A percentile compares a stretch with the other conserved stretches of the same genome.
These are phyloP conservation scores for Boechera divaricarpa DNA, from an alignment of 345 rosid genomes.

Conservation along the genomic window DNA sequence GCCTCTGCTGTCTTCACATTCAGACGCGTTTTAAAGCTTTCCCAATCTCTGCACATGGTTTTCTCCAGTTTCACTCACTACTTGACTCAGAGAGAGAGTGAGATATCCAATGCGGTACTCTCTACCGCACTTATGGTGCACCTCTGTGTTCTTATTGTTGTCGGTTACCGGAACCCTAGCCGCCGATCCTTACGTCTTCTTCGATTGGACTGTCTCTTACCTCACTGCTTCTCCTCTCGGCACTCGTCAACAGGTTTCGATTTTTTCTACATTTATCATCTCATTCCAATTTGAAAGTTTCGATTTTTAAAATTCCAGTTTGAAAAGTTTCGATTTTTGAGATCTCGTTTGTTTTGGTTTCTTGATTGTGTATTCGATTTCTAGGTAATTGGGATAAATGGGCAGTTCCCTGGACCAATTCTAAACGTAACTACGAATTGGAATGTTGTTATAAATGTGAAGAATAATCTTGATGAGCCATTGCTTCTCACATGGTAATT, in stretches of 20 bases:
- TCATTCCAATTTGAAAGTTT: neutral
- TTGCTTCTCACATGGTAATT: slow-evolving; percentile 77
- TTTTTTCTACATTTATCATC: neutral
- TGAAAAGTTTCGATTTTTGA: neutral
- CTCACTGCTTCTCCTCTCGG: slow-evolving; percentile 71
- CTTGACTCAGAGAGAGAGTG: slow-evolving; percentile 3
- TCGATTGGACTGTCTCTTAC: slow-evolving; percentile 92
- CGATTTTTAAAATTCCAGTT: neutral
- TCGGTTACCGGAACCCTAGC: slow-evolving; percentile 50
- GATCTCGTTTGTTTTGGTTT: slow-evolving; percentile 23
- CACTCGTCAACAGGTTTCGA: slow-evolving; percentile 65
- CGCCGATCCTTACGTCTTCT: slow-evolving; percentile 78
- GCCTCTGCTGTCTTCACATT: slow-evolving; percentile 4
- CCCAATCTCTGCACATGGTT: slow-evolving; percentile 33
- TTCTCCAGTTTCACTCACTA: slow-evolving; percentile 14
- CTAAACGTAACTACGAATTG: slow-evolving; percentile 77
- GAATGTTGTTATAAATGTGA: slow-evolving; percentile 73
- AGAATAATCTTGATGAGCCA: slow-evolving; percentile 74
- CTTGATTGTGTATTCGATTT: neutral
- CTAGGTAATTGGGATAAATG: slow-evolving; percentile 70
- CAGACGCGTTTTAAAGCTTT: slow-evolving; percentile 32
- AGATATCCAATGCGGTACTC: slow-evolving; percentile 55
- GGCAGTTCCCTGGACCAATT: slow-evolving; percentile 76
- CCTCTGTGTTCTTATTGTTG: slow-evolving; percentile 35
- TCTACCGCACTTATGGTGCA: slow-evolving; percentile 17